Evolutionary conservation across 305 asterid genomes (phyloP).

Genomic region (Andrographis paniculata): DNA sequence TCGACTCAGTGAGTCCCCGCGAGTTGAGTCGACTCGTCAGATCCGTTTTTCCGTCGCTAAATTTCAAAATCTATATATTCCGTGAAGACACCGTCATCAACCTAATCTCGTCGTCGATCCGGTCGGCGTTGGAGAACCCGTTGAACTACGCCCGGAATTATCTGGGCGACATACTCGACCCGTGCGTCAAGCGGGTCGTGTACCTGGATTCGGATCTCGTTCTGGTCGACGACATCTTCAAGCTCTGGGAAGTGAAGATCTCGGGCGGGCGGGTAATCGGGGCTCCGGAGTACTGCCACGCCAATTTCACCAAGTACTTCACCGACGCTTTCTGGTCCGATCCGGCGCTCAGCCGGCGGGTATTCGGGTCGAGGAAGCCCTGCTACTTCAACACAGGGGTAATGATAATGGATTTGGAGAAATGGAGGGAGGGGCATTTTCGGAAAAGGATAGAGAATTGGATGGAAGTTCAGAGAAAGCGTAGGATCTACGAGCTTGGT

Average conservation of each 20-base stretch:
- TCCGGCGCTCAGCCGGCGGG: conserved; percentile 27
- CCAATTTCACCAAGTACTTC: conserved; percentile 35
- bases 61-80: conserved; percentile 37
- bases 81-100: conserved; percentile 33
- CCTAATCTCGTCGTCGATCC: conserved; percentile 34
- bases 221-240: conserved; percentile 33
- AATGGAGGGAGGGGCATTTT: conserved; percentile 39
- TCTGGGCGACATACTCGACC: conserved; percentile 34
- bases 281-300: conserved; percentile 46
- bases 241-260: conserved; percentile 27
- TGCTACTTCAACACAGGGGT: conserved; percentile 49
- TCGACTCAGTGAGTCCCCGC: conserved; percentile 31
- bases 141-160: conserved; percentile 42
- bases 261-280: conserved; percentile 19
- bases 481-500: conserved; percentile 37
- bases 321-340: conserved; percentile 34
- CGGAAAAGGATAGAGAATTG: conserved; percentile 33
- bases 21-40: conserved; percentile 26
- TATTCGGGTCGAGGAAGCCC: conserved; percentile 24
- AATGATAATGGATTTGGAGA: conserved; percentile 38
- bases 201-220: conserved; percentile 42
- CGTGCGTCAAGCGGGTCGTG: conserved; percentile 30
- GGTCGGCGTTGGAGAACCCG: conserved; percentile 40
- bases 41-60: conserved; percentile 34
- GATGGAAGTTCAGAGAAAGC: conserved; percentile 44